These are phyloP conservation scores for Zelopaecilomyces penicillatus DNA, from an alignment of 2,329 filamentous ascomycete genomes.

Conservation along the genomic window DNA sequence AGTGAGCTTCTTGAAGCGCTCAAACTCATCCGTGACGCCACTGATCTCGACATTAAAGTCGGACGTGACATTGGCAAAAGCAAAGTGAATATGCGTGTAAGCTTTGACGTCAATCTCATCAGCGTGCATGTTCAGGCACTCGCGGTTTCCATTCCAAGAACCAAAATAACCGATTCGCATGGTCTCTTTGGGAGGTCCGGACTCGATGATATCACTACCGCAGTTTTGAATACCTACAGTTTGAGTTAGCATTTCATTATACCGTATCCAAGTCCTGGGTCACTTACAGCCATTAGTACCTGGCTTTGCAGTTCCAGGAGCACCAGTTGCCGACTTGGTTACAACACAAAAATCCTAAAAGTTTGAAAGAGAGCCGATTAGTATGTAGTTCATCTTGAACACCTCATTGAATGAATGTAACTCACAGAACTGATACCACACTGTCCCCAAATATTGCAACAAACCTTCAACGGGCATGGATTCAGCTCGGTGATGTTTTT, in stretches of 20 bases:
- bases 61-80: slow-evolving; percentile 23
- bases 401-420: no score
- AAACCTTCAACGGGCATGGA: slow-evolving; percentile 21
- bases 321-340: background rate
- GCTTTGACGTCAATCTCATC: slow-evolving; percentile 12
- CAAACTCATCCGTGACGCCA: slow-evolving; percentile 15
- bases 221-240: slow-evolving; percentile 15
- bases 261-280: background rate
- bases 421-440: slow-evolving; percentile 26
- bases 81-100: slow-evolving; percentile 16
- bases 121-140: slow-evolving; percentile 7
- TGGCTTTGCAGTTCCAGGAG: slow-evolving; percentile 3
- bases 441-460: slow-evolving; percentile 28
- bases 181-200: slow-evolving; percentile 4
- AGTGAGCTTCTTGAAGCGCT: slow-evolving; percentile 14
- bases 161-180: slow-evolving; percentile 16
- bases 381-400: no score
- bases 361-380: no score
- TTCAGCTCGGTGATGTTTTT: slow-evolving; percentile 15
- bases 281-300: slow-evolving; percentile 1
- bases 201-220: slow-evolving; percentile 12
- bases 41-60: slow-evolving; percentile 11
- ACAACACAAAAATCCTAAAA: slow-evolving; percentile 25
- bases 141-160: slow-evolving; percentile 7
- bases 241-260: background rate